Evolutionary conservation across 495 filamentous ascomycete genomes (phyloP).

Genomic region (Apodospora peruviana): DNA sequence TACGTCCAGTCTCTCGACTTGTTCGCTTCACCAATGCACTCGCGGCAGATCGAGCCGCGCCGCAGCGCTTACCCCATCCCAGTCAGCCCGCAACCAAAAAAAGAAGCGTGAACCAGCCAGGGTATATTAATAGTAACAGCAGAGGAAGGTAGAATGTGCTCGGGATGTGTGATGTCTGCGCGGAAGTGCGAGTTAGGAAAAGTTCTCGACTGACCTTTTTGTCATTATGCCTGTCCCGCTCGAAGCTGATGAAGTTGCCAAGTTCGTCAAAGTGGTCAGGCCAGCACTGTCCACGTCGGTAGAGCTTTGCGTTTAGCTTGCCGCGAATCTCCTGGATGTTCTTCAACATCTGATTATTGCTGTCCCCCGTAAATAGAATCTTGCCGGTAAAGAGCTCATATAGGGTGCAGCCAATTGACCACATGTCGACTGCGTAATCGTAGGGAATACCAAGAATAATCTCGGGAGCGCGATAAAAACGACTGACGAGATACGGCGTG

Average conservation of each 20-base stretch:
- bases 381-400: slow-evolving; percentile 97
- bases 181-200: slow-evolving; percentile 3
- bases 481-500: slow-evolving; percentile 88
- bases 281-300: slow-evolving; percentile 69
- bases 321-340: slow-evolving; percentile 95
- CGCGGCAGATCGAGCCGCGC: slow-evolving; percentile 12
- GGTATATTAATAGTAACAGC: slow-evolving; percentile 7
- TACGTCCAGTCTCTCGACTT: neutral
- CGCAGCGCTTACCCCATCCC: slow-evolving; percentile 9
- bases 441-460: slow-evolving; percentile 94
- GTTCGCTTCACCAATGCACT: slow-evolving; percentile 8
- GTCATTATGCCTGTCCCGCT: slow-evolving; percentile 79
- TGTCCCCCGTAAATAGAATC: slow-evolving; percentile 89
- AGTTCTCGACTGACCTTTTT: slow-evolving; percentile 56
- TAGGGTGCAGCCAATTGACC: slow-evolving; percentile 94
- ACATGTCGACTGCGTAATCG: slow-evolving; percentile 92
- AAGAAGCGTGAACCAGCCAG: slow-evolving; percentile 1
- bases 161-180: neutral
- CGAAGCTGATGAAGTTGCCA: slow-evolving; percentile 78
- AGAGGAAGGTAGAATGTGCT: neutral
- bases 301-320: slow-evolving; percentile 81
- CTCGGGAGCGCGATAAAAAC: slow-evolving; percentile 95
- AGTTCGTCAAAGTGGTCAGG: slow-evolving; percentile 80
- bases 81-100: slow-evolving; percentile 10
- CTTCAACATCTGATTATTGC: slow-evolving; percentile 96